These are phyloP conservation scores for Coemansia sp. DNA, from an alignment of 192 early-diverging fungal species.

Conservation along the genomic window DNA sequence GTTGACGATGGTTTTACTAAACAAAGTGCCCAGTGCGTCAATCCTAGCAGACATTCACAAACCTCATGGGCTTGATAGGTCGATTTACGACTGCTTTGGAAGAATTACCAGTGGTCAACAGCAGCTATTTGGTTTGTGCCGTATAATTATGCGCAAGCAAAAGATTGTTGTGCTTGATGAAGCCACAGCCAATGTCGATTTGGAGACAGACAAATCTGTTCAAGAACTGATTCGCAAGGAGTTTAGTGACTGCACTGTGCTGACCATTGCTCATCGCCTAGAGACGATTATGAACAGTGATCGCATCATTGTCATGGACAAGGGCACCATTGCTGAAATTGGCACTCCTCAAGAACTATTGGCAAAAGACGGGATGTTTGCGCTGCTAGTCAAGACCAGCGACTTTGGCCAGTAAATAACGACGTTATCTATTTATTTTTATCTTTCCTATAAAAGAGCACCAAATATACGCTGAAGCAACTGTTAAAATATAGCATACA, in stretches of 20 bases:
- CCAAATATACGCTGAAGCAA: no score
- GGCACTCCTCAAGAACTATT: slow-evolving; percentile 10
- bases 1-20: background rate
- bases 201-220: background rate
- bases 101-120: slow-evolving; percentile 48
- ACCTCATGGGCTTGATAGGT: background rate
- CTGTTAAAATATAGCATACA: no score
- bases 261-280: slow-evolving; percentile 69
- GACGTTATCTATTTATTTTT: no score
- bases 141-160: slow-evolving; percentile 54
- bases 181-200: slow-evolving; percentile 62
- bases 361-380: slow-evolving; percentile 10
- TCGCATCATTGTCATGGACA: slow-evolving; percentile 66
- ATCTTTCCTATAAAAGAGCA: no score
- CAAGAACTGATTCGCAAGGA: slow-evolving; percentile 41
- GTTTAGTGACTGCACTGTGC: slow-evolving; percentile 50
- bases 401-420: background rate
- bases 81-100: background rate
- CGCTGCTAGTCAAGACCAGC: slow-evolving; percentile 5
- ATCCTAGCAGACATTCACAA: background rate
- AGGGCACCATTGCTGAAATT: slow-evolving; percentile 8
- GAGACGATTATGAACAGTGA: slow-evolving; percentile 67
- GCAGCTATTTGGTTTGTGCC: slow-evolving; percentile 61
- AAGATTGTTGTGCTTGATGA: slow-evolving; percentile 63
- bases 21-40: background rate